Base-by-base conservation (phyloP, 768 basidiomycete genomes). In the Rubroboletus pulcherrimus region DNA sequence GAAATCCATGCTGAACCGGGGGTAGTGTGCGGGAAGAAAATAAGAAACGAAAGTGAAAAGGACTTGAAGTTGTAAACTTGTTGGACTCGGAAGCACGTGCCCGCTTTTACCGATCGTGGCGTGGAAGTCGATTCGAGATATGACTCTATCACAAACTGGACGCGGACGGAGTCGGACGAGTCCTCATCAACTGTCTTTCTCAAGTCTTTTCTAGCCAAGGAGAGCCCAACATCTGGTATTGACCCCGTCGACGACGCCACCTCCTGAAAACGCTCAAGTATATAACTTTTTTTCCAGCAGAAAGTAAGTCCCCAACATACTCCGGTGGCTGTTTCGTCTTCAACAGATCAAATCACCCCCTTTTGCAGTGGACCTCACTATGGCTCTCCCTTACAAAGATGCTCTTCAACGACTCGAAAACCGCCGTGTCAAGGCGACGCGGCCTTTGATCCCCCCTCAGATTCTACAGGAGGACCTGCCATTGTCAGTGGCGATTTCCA, bases 391-490 rank as follows among this genome's bases (percentile, higher is more conserved):
- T 45, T 86, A 91, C 80, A 84, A 82, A 66, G 87, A 92, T 57
- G 91, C 90, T 41, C 81, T 91, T 49, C 70, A 81, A 57, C 84
- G 87, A 51, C 85, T 97, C 38, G 92, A 94, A 66, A 95, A 98
- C 66, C 79, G 85, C 57, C 79, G 94, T 43, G 93, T 98, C 51
- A 93, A 84, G 69, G 86, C 82, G 15, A 93, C 88, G 17, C 79
- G 93, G 40, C 94, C 94, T 30, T 74, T 98, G 53, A 94, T 98
- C 54, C 94, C 94, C 49, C 94, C 94, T 21, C 93, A 95, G 67
- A 96, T 98, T 57, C 80, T 98, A 2, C 89, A 90, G 62, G 94
- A 98, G 71, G 94, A 98, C 71, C 80, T 91, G n/a, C 91, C 91
- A 41, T 73, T 93, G 89, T 91, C 73, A 49, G 83, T 58, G 15